Percentiles rank a stretch among this genome's conserved stretches.
Conservation (phyloP, 1,284 basidiomycete genomes). For the Cystobasidium pallidum region DNA sequence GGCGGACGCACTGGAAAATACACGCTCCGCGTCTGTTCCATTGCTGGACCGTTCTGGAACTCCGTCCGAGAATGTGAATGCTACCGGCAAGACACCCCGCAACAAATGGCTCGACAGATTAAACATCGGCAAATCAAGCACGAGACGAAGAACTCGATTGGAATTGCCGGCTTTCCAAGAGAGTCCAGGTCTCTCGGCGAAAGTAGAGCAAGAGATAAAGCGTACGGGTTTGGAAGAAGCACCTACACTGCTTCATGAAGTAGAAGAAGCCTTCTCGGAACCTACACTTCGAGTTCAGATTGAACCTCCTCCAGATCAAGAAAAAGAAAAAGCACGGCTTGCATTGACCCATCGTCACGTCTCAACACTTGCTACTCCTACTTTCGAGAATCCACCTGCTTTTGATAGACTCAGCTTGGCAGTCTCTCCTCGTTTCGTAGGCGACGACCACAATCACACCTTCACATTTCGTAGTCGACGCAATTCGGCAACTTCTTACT, state of each 20-base stretch:
- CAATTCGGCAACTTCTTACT: conserved; percentile 12
- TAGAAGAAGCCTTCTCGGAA: neutral
- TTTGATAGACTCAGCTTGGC: conserved; percentile 31
- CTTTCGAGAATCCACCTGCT: neutral
- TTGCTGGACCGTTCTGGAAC: neutral
- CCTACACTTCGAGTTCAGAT: conserved; percentile 12
- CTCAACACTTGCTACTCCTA: conserved; percentile 19
- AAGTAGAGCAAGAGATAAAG: conserved; percentile 19
- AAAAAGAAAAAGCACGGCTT: too few species aligned
- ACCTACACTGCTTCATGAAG: neutral
- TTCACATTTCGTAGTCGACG: conserved; percentile 17
- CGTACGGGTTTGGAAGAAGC: conserved; percentile 6
- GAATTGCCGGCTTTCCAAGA: conserved; percentile 29
- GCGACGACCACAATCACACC: conserved; percentile 20
- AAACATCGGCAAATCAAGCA: conserved; percentile 13
- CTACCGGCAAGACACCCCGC: conserved; percentile 16
- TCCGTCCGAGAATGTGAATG: neutral
- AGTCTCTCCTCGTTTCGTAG: conserved; percentile 24
- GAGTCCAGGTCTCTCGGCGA: conserved; percentile 4
- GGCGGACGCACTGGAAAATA: neutral
- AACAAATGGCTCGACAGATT: conserved; percentile 25
- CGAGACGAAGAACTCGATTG: conserved; percentile 2
- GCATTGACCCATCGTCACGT: too few species aligned
- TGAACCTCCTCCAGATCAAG: conserved; percentile 12
- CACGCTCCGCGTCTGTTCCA: conserved; percentile 18